These are phyloP conservation scores for Dictyophora rubrovolvata DNA, from an alignment of 768 basidiomycete genomes.

Conservation along the genomic window DNA sequence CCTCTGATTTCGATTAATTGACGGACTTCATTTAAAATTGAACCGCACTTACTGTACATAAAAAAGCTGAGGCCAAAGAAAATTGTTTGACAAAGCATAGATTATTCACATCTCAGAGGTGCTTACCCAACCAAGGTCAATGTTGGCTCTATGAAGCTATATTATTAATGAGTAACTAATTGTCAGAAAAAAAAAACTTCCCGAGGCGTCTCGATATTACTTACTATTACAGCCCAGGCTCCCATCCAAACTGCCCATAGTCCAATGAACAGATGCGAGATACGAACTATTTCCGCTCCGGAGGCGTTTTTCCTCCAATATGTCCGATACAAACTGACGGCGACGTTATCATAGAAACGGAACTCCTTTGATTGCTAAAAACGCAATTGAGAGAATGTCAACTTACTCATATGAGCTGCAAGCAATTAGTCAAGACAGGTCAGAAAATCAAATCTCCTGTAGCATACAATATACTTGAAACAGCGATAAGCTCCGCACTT, in stretches of 20 bases:
- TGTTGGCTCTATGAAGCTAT: conserved; percentile 34
- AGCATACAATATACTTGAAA: conserved; percentile 33
- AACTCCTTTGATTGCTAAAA: neutral
- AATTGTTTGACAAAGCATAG: neutral
- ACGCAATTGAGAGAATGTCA: no score
- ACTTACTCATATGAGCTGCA: conserved; percentile 38
- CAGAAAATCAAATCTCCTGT: neutral
- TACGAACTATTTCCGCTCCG: conserved; percentile 30
- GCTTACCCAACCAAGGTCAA: conserved; percentile 38
- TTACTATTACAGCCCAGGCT: conserved; percentile 30
- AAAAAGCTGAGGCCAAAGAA: conserved; percentile 23
- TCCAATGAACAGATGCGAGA: conserved; percentile 30
- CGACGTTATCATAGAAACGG: neutral
- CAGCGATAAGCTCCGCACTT: conserved; percentile 37
- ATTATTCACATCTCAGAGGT: neutral
- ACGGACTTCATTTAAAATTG: neutral
- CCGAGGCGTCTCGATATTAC: neutral
- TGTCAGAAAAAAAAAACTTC: neutral
- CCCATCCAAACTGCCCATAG: conserved; percentile 37
- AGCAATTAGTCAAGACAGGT: neutral
- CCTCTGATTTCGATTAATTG: conserved; percentile 24
- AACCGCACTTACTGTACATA: conserved; percentile 32
- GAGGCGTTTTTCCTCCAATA: conserved; percentile 29
- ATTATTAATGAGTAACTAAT: neutral
- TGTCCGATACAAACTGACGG: conserved; percentile 22